Base-by-base conservation (phyloP, 257 asterid genomes). In the Echium plantagineum region DNA sequence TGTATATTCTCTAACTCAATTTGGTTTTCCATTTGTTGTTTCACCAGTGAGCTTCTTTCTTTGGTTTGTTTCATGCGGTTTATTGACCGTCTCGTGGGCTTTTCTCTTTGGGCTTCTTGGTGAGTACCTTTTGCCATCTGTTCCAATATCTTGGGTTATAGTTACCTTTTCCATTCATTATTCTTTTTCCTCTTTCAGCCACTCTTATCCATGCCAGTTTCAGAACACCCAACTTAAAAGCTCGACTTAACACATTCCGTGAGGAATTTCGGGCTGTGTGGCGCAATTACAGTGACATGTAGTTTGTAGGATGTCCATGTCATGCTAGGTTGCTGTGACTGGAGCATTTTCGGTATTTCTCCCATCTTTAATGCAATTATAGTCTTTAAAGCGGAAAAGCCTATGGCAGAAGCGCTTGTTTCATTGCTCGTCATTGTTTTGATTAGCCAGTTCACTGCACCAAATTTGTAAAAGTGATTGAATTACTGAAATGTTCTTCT, bases 231-330 rank as follows among this genome's bases (percentile, higher is more conserved):
- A 87, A 90, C 73, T 75, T 87, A 75, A 87, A 87, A 79, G 98
- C 96, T 68, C 98, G 96, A 53, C 71, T 90, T 69, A 90, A 90
- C 84, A 90, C 98, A 55, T 90, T 87, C 71, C 90, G 96, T 4
- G 98, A 90, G 76, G 98, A 90, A 75, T 87, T 90, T 56, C 95
- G 98, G 71, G 86, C 96, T 3, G 96, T 90, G 62, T 90, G 96
- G 96, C 95, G 96, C 75, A 85, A 83, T 75, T 85, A 87, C 67
- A 87, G 98, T 64, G 98, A 87, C 26, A 83, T 90, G 79, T 90
- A 83, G 81, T 62, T 63, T 67, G 71, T 65, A 66, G 52, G 60
- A 58, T 24, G 57, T 63, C 26, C 52, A 55, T 60, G 51, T 55
- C 67, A 57, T 52, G 81, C 69, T 38, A 67, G 85, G 69, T 62